A percentile compares a stretch with the other conserved stretches of the same genome.
phyloP scores from a whole-genome alignment of 192 early-diverging fungal species.

The Umbelopsis sp. region DNA sequence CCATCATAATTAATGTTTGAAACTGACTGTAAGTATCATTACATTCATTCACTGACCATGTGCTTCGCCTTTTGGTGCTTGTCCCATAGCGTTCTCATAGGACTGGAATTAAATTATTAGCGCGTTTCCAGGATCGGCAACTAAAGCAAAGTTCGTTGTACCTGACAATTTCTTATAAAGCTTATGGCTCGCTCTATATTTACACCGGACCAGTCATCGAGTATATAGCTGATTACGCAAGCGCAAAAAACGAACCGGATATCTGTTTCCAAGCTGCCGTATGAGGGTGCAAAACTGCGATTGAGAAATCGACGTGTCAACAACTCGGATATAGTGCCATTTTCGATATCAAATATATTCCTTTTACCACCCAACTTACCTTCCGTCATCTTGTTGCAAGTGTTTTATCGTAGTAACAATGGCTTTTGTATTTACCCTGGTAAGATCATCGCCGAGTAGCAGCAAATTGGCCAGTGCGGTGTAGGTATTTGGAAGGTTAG shows the following conservation, averaged over 20 bases:
- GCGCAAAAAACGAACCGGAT: conserved; percentile 93
- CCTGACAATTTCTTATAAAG: conserved; percentile 64
- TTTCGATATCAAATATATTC: no score
- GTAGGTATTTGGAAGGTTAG: conserved; percentile 85
- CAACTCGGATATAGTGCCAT: no score
- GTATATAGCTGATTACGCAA: conserved; percentile 73
- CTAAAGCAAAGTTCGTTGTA: conserved; percentile 12
- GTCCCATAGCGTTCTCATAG: conserved; percentile 80
- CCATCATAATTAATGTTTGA: not conserved
- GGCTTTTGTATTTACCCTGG: conserved; percentile 73
- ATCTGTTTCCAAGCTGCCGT: conserved; percentile 77
- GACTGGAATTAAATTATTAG: conserved; percentile 20
- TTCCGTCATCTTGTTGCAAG: conserved; percentile 78
- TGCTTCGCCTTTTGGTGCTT: conserved; percentile 76
- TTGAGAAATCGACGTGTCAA: not conserved
- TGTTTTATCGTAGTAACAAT: conserved; percentile 60
- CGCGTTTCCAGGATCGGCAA: not conserved
- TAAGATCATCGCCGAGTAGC: conserved; percentile 87
- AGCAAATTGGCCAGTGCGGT: conserved; percentile 80
- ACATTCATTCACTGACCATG: conserved; percentile 57
- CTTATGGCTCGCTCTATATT: conserved; percentile 56
- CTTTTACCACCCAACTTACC: conserved; percentile 37
- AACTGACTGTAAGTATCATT: not conserved
- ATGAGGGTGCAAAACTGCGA: conserved; percentile 67
- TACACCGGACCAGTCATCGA: conserved; percentile 92